Evolutionary conservation across 306 rosid genomes (phyloP).

Genomic region (Fragaria vesca): DNA sequence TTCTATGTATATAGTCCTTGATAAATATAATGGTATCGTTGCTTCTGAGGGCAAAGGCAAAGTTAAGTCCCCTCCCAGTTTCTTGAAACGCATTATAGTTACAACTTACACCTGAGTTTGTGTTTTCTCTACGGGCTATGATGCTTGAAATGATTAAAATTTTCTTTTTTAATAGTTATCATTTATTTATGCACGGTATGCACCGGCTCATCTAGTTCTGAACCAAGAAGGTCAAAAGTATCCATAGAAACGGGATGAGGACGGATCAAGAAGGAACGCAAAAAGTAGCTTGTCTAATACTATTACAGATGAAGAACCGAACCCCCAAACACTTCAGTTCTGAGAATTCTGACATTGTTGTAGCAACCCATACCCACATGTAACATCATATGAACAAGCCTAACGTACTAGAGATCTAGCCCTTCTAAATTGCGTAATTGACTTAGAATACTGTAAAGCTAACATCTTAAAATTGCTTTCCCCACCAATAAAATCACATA

Average conservation of each 20-base stretch:
- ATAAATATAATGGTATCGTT: background rate
- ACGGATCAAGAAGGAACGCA: background rate
- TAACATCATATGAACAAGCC: background rate
- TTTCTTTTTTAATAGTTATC: background rate
- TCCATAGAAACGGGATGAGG: background rate
- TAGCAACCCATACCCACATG: background rate
- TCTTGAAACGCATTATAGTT: background rate
- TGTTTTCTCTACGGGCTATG: background rate
- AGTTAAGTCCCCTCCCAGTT: background rate
- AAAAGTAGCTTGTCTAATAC: background rate
- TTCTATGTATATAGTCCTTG: background rate
- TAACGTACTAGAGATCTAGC: background rate
- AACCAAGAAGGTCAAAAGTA: background rate
- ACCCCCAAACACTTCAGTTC: background rate
- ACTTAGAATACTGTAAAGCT: background rate
- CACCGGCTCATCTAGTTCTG: background rate
- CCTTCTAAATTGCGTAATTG: background rate
- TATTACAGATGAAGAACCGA: background rate
- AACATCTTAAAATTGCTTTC: background rate
- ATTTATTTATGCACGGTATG: background rate
- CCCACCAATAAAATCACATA: constrained; percentile 5
- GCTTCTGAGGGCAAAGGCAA: background rate
- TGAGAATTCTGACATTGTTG: background rate
- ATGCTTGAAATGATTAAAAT: background rate
- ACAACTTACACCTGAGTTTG: background rate